These are phyloP conservation scores for Claviceps monticola DNA, from an alignment of 2,329 filamentous ascomycete species.

Conservation along the genomic window DNA sequence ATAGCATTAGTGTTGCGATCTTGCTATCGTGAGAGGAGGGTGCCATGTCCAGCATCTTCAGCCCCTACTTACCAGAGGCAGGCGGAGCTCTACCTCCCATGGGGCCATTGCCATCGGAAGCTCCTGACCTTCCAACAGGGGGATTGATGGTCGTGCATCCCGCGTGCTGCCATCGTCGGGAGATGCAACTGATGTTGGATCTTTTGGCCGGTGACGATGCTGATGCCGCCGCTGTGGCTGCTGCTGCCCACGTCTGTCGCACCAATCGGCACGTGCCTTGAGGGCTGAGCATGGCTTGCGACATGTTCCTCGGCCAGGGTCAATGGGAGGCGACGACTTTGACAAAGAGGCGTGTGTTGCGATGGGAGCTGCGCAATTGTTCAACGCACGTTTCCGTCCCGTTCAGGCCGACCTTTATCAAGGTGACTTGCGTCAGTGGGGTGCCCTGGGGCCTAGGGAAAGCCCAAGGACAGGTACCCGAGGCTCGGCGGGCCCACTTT, in stretches of 20 bases:
- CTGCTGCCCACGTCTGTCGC: not conserved
- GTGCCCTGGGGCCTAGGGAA: not conserved
- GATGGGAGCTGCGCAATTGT: too few species aligned
- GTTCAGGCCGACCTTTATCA: too few species aligned
- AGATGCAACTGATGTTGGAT: not conserved
- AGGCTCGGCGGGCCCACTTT: not conserved
- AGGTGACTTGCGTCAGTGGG: too few species aligned
- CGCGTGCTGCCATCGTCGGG: slow-evolving; percentile 2
- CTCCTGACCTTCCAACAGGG: too few species aligned
- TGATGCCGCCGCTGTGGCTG: not conserved
- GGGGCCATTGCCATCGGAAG: too few species aligned
- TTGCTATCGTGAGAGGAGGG: too few species aligned
- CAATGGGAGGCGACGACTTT: too few species aligned
- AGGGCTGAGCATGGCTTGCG: not conserved
- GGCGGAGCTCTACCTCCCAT: not conserved
- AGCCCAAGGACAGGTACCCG: not conserved
- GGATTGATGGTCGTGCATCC: too few species aligned
- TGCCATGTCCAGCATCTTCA: not conserved
- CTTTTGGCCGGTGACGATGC: not conserved
- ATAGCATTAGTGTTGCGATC: too few species aligned
- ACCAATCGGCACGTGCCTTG: slow-evolving; percentile 1
- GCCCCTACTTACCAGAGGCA: not conserved
- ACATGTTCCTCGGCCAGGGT: not conserved
- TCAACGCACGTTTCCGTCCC: too few species aligned
- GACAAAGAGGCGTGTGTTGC: too few species aligned